Conservation (phyloP, 2,329 filamentous ascomycete species). For the Diaporthe sp. region DNA sequence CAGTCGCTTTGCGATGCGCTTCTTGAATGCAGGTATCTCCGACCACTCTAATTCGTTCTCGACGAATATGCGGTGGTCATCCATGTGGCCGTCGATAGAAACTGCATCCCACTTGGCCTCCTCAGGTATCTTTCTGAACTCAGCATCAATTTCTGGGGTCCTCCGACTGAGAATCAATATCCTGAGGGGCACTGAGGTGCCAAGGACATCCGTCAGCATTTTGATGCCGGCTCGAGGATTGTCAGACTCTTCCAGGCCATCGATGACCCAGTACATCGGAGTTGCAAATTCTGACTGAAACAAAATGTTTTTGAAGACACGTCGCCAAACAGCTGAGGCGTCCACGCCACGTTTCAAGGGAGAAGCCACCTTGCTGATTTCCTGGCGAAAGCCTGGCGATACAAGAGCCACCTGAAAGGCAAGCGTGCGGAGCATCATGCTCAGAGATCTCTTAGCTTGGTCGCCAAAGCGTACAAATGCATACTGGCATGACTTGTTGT, state of each 20-base stretch:
- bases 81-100: conserved; percentile 36
- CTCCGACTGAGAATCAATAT: conserved; percentile 49
- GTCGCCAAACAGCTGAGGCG: background rate
- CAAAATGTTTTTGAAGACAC: background rate
- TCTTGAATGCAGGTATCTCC: conserved; percentile 39
- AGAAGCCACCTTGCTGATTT: background rate
- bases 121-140: conserved; percentile 38
- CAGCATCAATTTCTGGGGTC: conserved; percentile 40
- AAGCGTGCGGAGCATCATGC: background rate
- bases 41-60: conserved; percentile 41
- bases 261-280: conserved; percentile 54
- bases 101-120: conserved; percentile 18
- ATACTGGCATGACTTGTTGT: background rate
- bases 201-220: conserved; percentile 45
- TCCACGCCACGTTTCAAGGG: background rate
- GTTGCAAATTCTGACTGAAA: background rate
- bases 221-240: conserved; percentile 44
- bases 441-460: background rate
- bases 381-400: background rate
- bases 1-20: conserved; percentile 43
- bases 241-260: conserved; percentile 54
- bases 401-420: background rate
- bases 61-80: conserved; percentile 43
- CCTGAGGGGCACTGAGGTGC: conserved; percentile 43
- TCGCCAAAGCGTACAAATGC: background rate